Base-by-base conservation (phyloP, 2,329 filamentous ascomycete genomes). In the Fusarium floridanum region DNA sequence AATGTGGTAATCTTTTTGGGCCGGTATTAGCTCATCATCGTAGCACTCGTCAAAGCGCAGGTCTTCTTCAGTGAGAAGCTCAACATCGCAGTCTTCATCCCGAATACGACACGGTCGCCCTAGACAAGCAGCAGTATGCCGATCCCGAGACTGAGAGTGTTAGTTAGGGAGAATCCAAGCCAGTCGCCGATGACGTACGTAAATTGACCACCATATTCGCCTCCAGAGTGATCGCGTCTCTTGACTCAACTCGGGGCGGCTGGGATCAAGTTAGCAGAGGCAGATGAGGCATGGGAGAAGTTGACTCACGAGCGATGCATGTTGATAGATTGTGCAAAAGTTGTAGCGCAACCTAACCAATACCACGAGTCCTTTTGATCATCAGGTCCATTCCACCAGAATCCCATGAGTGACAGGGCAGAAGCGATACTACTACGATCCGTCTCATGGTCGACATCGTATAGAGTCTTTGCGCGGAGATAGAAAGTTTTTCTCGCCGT, bases 341-440 rank as follows among this genome's bases (percentile, higher is more conserved):
- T 74, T 0, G 72, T 73, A 0, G 75, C 70, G 43, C 75, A 77
- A 0, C 75, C 75, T 4, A 68, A 11, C 75, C 75, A 77, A 3
- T 70, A 76, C 75, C 75, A 77, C 0, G 72, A 37, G 5, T 77
- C 75, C 0, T 77, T 77, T 32, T 77, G 75, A n/a, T 77, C 75
- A 5, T 74, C 64, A 0, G 75, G 75, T 0, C 75, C 73, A 10
- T 70, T 66, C 75, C 75, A 77, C 75, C 75, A 77, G 2, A 77
- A 77, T 0, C 75, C 68, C 1, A 77, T 9, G 2, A 77, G 62
- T n/a, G 66, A 55, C 0, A 77, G 34, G 1, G 72, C 56, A 9
- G 73, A 68, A 0, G 62, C 67, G 0, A 77, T 32, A 4, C 48
- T 7, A 6, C 60, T 56, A 0, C 64, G 29, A 6, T 77, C 73